These are phyloP conservation scores for Hemisphaericaspora xylofermentans DNA, from an alignment of 1,139 yeast genomes.

Conservation along the genomic window DNA sequence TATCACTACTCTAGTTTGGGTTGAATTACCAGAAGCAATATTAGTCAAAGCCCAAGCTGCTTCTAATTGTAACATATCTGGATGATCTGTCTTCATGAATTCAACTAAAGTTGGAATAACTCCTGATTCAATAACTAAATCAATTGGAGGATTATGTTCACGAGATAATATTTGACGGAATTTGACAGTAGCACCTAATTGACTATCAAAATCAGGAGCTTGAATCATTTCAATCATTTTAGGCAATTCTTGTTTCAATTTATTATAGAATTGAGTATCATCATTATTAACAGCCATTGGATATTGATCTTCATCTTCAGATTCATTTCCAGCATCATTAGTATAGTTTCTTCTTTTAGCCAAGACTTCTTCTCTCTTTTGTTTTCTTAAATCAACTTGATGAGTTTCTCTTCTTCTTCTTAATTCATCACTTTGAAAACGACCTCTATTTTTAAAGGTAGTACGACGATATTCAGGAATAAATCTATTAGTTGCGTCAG, in stretches of 20 bases:
- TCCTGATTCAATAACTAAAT: slow-evolving; percentile 87
- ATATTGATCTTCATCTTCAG: slow-evolving; percentile 47
- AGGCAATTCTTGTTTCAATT: slow-evolving; percentile 77
- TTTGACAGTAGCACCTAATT: slow-evolving; percentile 85
- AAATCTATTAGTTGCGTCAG: slow-evolving; percentile 79
- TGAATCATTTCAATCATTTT: slow-evolving; percentile 79
- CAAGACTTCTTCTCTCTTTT: slow-evolving; percentile 91
- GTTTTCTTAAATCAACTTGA: slow-evolving; percentile 94
- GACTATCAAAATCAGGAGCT: slow-evolving; percentile 75
- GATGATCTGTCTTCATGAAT: slow-evolving; percentile 76
- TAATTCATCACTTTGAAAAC: slow-evolving; percentile 92
- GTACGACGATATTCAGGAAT: slow-evolving; percentile 98
- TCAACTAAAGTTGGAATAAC: slow-evolving; percentile 89
- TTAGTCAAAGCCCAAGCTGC: slow-evolving; percentile 99
- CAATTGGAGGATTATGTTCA: slow-evolving; percentile 97
- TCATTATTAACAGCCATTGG: slow-evolving; percentile 37
- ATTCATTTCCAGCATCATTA: slow-evolving; percentile 37
- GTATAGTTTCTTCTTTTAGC: slow-evolving; percentile 86
- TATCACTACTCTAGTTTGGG: slow-evolving; percentile 87
- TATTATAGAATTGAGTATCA: slow-evolving; percentile 52
- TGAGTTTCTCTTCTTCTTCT: slow-evolving; percentile 98
- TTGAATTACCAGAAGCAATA: slow-evolving; percentile 93
- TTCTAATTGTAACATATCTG: slow-evolving; percentile 89
- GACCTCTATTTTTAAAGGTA: slow-evolving; percentile 89
- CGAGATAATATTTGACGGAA: slow-evolving; percentile 91